Percentiles rank a stretch among this genome's conserved stretches.
These are phyloP conservation scores for Trifolium repens DNA, from an alignment of 306 rosid species.

Conservation along the genomic window DNA sequence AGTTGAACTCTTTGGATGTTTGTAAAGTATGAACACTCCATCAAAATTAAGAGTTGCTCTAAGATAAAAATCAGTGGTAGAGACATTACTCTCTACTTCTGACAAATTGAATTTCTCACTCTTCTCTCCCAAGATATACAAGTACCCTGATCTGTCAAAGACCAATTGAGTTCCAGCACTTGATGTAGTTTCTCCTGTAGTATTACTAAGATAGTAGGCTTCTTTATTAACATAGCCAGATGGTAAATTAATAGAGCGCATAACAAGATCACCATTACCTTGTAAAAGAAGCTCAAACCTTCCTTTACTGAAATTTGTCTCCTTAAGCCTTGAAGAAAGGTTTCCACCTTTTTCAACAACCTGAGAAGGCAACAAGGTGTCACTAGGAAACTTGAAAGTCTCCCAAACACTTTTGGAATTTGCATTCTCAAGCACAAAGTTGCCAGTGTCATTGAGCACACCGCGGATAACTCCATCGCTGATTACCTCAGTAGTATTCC, in stretches of 20 bases:
- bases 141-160: conserved; percentile 42
- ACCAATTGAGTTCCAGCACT: conserved; percentile 47
- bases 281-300: conserved; percentile 47
- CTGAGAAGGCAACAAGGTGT: conserved; percentile 61
- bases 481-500: conserved; percentile 7
- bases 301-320: conserved; percentile 47
- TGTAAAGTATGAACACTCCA: conserved; percentile 49
- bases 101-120: conserved; percentile 5
- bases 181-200: neutral
- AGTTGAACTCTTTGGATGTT: conserved; percentile 35
- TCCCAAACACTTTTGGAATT: conserved; percentile 43
- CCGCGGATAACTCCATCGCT: conserved; percentile 28
- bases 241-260: conserved; percentile 46
- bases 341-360: conserved; percentile 26
- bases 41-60: conserved; percentile 54
- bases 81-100: neutral
- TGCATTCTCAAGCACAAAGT: conserved; percentile 49
- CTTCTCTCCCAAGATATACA: conserved; percentile 39
- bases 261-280: conserved; percentile 47
- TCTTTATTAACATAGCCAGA: conserved; percentile 28
- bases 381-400: conserved; percentile 46
- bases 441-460: conserved; percentile 50
- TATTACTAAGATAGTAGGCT: conserved; percentile 22
- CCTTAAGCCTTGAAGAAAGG: conserved; percentile 46
- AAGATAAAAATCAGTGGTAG: conserved; percentile 34